Conservation (phyloP, 225 moss, liverwort and hornwort genomes). For the Asterella californica region DNA sequence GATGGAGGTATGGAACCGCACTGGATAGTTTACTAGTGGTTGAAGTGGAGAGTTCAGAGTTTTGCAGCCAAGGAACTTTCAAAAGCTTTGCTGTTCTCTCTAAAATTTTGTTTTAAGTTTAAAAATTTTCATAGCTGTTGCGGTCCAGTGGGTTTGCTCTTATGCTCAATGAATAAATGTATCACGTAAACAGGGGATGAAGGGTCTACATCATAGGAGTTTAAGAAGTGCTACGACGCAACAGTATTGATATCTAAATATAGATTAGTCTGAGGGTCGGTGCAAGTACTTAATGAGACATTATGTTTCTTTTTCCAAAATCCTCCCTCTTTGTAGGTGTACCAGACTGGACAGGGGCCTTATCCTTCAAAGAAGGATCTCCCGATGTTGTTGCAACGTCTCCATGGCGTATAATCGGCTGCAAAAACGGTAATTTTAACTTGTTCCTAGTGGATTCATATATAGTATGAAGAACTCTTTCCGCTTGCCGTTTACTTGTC, state of each 20-base stretch:
- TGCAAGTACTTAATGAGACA: neutral
- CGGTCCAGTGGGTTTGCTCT: neutral
- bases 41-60: neutral
- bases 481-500: neutral
- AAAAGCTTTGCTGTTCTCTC: too few relatives aligned
- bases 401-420: constrained; percentile 97
- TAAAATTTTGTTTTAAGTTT: too few relatives aligned
- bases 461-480: neutral
- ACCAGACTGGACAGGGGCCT: constrained; percentile 93
- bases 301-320: neutral
- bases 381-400: constrained; percentile 88
- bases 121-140: neutral
- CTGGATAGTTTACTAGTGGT: neutral
- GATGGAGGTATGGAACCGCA: constrained; percentile 42
- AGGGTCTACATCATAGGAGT: neutral
- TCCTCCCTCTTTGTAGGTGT: constrained; percentile 49
- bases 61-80: too few relatives aligned
- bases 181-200: neutral
- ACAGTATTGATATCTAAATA: neutral
- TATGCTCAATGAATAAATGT: neutral
- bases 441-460: neutral
- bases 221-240: neutral
- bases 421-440: constrained; percentile 64
- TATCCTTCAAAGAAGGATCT: constrained; percentile 74
- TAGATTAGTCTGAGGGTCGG: neutral